Conservation (phyloP, 2,329 filamentous ascomycete species). For the Zalaria sp. region DNA sequence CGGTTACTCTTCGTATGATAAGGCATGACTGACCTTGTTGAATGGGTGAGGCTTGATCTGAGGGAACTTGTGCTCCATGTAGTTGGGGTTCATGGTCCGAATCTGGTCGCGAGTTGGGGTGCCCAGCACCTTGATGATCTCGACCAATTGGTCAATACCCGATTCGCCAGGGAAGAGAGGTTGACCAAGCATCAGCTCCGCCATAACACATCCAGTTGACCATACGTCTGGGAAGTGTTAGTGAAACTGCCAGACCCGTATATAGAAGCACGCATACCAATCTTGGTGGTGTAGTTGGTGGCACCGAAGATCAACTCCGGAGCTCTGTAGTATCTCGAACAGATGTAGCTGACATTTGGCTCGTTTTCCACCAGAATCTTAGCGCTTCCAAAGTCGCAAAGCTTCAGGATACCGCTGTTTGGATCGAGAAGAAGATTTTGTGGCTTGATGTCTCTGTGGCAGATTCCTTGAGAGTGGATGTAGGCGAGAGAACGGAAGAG, state of each 20-base stretch:
- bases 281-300: slow-evolving; percentile 99
- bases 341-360: slow-evolving; percentile 98
- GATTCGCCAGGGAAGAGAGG: slow-evolving; percentile 96
- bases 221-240: slow-evolving; percentile 60
- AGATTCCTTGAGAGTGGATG: slow-evolving; percentile 98
- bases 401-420: slow-evolving; percentile 78
- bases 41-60: slow-evolving; percentile 99
- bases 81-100: slow-evolving; percentile 99
- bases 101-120: slow-evolving; percentile 97
- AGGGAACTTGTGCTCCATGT: slow-evolving; percentile 99
- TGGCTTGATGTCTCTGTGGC: slow-evolving; percentile 97
- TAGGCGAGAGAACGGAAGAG: slow-evolving; percentile 96
- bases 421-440: slow-evolving; percentile 94
- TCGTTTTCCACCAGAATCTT: slow-evolving; percentile 98
- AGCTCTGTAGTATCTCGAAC: slow-evolving; percentile 95
- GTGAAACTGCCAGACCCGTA: not conserved
- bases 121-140: slow-evolving; percentile 98
- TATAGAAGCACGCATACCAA: slow-evolving; percentile 56
- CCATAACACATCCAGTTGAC: slow-evolving; percentile 99
- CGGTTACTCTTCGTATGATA: not conserved
- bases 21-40: slow-evolving; percentile 52
- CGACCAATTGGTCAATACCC: slow-evolving; percentile 93
- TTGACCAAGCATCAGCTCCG: slow-evolving; percentile 96
- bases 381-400: slow-evolving; percentile 97
- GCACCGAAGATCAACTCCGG: slow-evolving; percentile 97